Evolutionary conservation across 1,284 basidiomycete genomes (phyloP).

Genomic region (Sporisorium reilianum): DNA sequence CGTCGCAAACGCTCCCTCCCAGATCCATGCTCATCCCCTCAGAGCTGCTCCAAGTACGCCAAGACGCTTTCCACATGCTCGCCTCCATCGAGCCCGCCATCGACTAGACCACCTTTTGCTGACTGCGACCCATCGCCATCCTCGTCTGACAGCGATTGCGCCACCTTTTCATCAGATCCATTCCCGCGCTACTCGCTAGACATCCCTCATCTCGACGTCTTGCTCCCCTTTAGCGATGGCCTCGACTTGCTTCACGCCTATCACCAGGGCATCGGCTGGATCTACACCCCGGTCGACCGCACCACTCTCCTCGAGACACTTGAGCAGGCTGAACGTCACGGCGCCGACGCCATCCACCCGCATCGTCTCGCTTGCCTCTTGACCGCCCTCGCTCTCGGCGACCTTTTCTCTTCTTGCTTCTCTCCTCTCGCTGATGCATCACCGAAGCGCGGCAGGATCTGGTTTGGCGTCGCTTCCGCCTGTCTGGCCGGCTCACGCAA

Average conservation of each 20-base stretch:
- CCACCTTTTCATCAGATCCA: conserved; percentile 9
- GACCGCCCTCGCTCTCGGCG: conserved; percentile 34
- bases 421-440: conserved; percentile 3
- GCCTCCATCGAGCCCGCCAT: neutral
- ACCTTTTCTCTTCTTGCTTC: conserved; percentile 24
- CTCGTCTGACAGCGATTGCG: neutral
- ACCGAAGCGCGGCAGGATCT: conserved; percentile 23
- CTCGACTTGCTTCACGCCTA: conserved; percentile 33
- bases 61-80: conserved; percentile 9
- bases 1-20: conserved; percentile 23
- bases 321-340: conserved; percentile 33
- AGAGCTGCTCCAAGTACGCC: conserved; percentile 4
- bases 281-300: conserved; percentile 29
- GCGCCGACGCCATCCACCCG: conserved; percentile 31
- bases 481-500: conserved; percentile 26
- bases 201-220: conserved; percentile 29
- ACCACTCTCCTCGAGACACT: conserved; percentile 32
- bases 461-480: conserved; percentile 34
- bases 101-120: neutral
- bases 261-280: conserved; percentile 37
- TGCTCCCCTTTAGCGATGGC: conserved; percentile 29
- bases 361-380: conserved; percentile 42
- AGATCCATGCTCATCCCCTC: conserved; percentile 17
- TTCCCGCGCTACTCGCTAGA: conserved; percentile 27
- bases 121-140: neutral